Conservation (phyloP, 1,284 basidiomycete species). For the Cystobasidiaceae sp. region DNA sequence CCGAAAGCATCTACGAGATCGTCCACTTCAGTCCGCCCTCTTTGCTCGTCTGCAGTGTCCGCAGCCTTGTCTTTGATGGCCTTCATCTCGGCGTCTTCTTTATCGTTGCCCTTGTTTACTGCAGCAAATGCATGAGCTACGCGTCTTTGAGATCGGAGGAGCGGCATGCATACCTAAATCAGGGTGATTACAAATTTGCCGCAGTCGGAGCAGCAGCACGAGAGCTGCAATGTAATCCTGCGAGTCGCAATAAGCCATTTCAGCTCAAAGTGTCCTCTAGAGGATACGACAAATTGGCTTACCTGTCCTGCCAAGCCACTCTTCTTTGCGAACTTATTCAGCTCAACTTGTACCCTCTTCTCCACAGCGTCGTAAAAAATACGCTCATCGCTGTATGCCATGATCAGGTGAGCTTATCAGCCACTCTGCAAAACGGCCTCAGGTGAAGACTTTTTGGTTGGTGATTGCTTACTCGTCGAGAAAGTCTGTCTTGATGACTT, state of each 20-base stretch:
- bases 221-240: constrained; percentile 32
- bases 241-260: neutral
- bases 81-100: constrained; percentile 27
- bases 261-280: neutral
- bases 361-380: constrained; percentile 77
- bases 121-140: no score
- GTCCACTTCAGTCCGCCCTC: constrained; percentile 48
- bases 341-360: constrained; percentile 62
- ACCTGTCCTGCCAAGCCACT: constrained; percentile 50
- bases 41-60: neutral
- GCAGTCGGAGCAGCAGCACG: constrained; percentile 34
- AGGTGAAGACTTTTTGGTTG: no score
- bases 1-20: constrained; percentile 9
- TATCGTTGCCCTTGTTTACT: constrained; percentile 23
- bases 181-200: constrained; percentile 72
- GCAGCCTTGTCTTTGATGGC: neutral
- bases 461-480: constrained; percentile 36
- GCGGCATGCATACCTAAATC: constrained; percentile 55
- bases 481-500: constrained; percentile 57
- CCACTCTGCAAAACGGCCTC: no score
- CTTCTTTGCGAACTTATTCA: constrained; percentile 61
- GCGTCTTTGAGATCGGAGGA: no score
- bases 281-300: neutral
- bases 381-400: constrained; percentile 65
- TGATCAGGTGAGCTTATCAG: no score